Conservation (phyloP, 805 yeast species). For the Candida germanica region DNA sequence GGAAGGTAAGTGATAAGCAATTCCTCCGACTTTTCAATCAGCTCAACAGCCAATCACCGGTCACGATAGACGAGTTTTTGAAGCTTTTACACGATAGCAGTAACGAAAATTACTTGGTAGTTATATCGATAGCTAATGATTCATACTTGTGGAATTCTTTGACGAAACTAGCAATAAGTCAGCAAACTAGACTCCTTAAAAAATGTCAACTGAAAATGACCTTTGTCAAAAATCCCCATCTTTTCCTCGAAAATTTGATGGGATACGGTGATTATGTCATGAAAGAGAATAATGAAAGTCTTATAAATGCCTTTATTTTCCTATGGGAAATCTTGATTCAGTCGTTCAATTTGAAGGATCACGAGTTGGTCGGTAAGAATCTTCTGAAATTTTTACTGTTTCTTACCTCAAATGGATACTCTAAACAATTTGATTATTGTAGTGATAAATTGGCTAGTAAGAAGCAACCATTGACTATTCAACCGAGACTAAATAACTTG, state of each 20-base stretch:
- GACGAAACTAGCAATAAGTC: constrained; percentile 9
- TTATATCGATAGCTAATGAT: constrained; percentile 3
- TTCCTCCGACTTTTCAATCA: constrained; percentile 29
- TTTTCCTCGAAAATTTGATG: constrained; percentile 7
- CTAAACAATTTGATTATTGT: constrained; percentile 15
- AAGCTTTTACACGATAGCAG: constrained; percentile 21
- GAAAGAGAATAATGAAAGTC: constrained; percentile 11
- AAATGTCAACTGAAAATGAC: constrained; percentile 8
- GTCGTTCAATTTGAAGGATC: constrained; percentile 6
- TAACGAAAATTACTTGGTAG: constrained; percentile 12
- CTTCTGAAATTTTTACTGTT: constrained; percentile 7
- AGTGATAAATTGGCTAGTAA: constrained; percentile 4
- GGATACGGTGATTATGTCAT: constrained; percentile 9
- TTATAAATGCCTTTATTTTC: constrained; percentile 14
- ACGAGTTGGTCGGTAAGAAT: constrained; percentile 6
- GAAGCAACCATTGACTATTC: constrained; percentile 4
- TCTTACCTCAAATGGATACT: constrained; percentile 8
- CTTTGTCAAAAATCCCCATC: constrained; percentile 7
- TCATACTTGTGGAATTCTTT: constrained; percentile 11
- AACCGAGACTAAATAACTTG: constrained; percentile 12
- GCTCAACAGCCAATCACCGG: constrained; percentile 18
- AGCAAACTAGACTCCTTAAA: constrained; percentile 12
- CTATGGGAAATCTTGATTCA: constrained; percentile 10
- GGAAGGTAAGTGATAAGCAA: constrained; percentile 18
- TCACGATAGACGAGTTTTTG: constrained; percentile 24